Evolutionary conservation across 805 yeast species (phyloP).

Genomic region (Yarrowia sp.): DNA sequence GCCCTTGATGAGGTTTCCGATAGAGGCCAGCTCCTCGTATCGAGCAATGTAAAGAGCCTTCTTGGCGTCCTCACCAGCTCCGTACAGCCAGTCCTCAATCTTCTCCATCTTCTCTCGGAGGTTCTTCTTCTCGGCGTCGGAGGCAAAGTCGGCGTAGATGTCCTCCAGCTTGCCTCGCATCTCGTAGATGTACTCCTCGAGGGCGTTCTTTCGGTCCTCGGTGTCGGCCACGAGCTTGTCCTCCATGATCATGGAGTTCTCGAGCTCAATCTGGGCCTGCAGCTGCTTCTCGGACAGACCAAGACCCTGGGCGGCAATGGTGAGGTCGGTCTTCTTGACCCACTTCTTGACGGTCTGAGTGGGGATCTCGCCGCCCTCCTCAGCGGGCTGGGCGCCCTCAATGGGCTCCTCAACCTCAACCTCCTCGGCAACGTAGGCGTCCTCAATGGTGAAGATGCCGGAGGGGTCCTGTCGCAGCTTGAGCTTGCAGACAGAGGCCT

Average conservation of each 20-base stretch:
- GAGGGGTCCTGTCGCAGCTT: conserved; percentile 97
- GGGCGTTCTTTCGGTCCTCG: conserved; percentile 96
- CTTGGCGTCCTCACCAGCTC: conserved; percentile 92
- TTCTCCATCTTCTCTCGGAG: conserved; percentile 68
- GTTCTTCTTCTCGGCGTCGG: conserved; percentile 83
- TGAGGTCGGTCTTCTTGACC: conserved; percentile 83
- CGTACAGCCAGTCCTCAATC: conserved; percentile 98
- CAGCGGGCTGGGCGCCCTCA: conserved; percentile 54
- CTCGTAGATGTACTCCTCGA: conserved; percentile 97
- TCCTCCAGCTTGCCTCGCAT: conserved; percentile 96
- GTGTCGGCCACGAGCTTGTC: conserved; percentile 98
- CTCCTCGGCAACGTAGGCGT: conserved; percentile 94
- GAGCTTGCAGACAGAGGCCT: conserved; percentile 80
- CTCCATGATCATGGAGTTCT: conserved; percentile 76
- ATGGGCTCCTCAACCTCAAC: conserved; percentile 83
- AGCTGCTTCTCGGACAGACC: conserved; percentile 61
- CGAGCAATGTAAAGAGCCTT: conserved; percentile 97
- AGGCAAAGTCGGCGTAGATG: conserved; percentile 80
- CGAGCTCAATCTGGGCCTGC: conserved; percentile 71
- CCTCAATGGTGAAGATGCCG: conserved; percentile 89
- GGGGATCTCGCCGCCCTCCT: conserved; percentile 60
- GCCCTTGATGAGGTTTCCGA: conserved; percentile 93
- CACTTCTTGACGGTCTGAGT: conserved; percentile 88
- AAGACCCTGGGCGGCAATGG: conserved; percentile 53
- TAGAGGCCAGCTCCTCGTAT: conserved; percentile 92